These are phyloP conservation scores for Tagetes erecta DNA, from an alignment of 129 eudicot species.

Conservation along the genomic window DNA sequence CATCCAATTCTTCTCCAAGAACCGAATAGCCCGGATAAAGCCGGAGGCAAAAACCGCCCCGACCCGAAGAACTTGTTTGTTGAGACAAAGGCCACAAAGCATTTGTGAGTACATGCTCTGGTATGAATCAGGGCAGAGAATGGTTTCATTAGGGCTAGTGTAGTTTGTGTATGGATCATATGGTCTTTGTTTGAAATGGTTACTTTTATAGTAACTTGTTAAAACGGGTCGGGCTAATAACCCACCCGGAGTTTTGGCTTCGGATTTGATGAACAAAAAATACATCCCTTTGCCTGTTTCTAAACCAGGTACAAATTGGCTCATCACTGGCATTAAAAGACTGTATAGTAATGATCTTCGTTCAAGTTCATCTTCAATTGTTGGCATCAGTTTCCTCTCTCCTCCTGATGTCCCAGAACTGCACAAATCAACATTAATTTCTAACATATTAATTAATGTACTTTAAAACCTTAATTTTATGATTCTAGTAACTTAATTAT, in stretches of 20 bases:
- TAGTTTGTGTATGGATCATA: constrained; percentile 72
- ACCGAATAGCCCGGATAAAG: constrained; percentile 70
- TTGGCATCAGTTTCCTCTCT: constrained; percentile 78
- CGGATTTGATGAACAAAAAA: constrained; percentile 68
- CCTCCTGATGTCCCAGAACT: constrained; percentile 91
- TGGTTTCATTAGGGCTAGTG: constrained; percentile 75
- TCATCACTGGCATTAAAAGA: constrained; percentile 71
- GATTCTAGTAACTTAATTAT: no score
- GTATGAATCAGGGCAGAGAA: constrained; percentile 72
- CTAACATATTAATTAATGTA: no score
- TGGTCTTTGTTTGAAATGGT: constrained; percentile 61
- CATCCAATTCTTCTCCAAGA: constrained; percentile 60
- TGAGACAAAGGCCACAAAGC: constrained; percentile 66
- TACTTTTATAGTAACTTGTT: constrained; percentile 71
- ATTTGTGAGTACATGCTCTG: constrained; percentile 83
- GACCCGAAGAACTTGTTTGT: constrained; percentile 60
- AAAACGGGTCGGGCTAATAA: constrained; percentile 72
- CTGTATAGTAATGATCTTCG: constrained; percentile 63
- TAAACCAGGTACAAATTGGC: constrained; percentile 63
- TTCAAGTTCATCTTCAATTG: constrained; percentile 65
- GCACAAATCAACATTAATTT: constrained; percentile 18
- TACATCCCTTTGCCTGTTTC: constrained; percentile 88
- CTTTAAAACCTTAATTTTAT: no score
- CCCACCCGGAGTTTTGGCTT: constrained; percentile 71
- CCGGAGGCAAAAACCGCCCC: constrained; percentile 85